These are phyloP conservation scores for Colletotrichum magnum DNA, from an alignment of 2,329 filamentous ascomycete genomes.

Conservation along the genomic window DNA sequence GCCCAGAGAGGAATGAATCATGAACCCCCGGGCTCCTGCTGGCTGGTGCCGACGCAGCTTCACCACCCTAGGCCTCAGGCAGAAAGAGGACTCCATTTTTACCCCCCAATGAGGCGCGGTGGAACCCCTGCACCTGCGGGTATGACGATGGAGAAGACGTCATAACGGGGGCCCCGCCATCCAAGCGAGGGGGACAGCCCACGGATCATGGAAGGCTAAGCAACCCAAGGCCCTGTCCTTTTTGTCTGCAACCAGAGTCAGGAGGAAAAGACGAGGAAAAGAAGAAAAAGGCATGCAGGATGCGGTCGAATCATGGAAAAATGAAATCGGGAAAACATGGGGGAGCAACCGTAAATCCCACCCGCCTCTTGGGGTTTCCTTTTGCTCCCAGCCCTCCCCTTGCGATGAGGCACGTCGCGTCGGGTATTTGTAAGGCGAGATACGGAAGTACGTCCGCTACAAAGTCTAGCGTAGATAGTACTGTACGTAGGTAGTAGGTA, in stretches of 20 bases:
- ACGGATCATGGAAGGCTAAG: slow-evolving; percentile 10
- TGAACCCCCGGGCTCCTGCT: slow-evolving; percentile 6
- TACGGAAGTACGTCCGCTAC: too few species aligned
- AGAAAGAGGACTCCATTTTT: neutral
- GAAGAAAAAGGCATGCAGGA: slow-evolving; percentile 4
- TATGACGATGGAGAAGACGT: slow-evolving; percentile 35
- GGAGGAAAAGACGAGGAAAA: neutral
- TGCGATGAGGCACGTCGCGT: neutral
- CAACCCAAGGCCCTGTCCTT: slow-evolving; percentile 5
- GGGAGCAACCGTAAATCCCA: slow-evolving; percentile 22
- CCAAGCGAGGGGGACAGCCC: slow-evolving; percentile 31
- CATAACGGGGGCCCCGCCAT: slow-evolving; percentile 36
- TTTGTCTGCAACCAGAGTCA: slow-evolving; percentile 15
- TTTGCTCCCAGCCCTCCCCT: neutral
- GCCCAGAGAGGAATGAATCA: slow-evolving; percentile 27
- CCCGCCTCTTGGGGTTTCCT: neutral
- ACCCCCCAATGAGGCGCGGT: slow-evolving; percentile 16
- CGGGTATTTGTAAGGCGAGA: slow-evolving; percentile 16
- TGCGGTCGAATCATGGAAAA: slow-evolving; percentile 20
- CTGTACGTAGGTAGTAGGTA: too few species aligned
- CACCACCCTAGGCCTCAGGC: slow-evolving; percentile 25
- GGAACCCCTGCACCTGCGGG: slow-evolving; percentile 25
- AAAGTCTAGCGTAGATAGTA: too few species aligned
- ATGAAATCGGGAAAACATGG: slow-evolving; percentile 16
- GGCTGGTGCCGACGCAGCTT: neutral